phyloP scores from a whole-genome alignment of 345 rosid species.

The Cardamine occulta region DNA sequence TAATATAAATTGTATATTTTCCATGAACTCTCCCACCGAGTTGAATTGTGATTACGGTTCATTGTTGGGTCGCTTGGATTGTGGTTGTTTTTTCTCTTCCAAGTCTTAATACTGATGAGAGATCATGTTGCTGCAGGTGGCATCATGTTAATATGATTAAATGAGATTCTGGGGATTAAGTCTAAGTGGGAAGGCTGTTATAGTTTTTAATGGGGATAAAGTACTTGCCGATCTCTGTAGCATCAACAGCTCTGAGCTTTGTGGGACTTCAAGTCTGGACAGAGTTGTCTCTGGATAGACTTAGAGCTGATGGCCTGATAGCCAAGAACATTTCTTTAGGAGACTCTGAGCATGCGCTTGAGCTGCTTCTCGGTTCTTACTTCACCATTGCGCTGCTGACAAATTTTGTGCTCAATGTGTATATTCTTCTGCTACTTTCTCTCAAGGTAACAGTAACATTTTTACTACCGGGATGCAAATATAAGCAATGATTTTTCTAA shows the following conservation, averaged over 20 bases:
- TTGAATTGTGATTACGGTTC: constrained; percentile 8
- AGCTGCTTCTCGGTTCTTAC: constrained; percentile 69
- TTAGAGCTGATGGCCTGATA: constrained; percentile 59
- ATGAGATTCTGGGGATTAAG: constrained; percentile 50
- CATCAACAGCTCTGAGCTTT: constrained; percentile 73
- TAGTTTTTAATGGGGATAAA: constrained; percentile 65
- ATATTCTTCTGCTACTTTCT: constrained; percentile 74
- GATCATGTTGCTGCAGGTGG: constrained; percentile 32
- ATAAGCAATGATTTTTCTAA: neutral
- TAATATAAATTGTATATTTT: neutral
- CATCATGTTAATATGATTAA: constrained; percentile 47
- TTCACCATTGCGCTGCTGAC: constrained; percentile 63
- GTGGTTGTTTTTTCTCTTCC: neutral
- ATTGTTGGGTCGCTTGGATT: constrained; percentile 7
- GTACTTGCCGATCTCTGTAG: constrained; percentile 64
- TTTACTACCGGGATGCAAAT: constrained; percentile 5
- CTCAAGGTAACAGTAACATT: constrained; percentile 65
- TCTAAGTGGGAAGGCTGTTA: constrained; percentile 45
- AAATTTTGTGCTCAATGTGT: constrained; percentile 76
- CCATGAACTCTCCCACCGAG: neutral
- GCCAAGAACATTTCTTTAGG: constrained; percentile 53
- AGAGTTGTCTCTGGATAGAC: constrained; percentile 60
- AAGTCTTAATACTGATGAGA: constrained; percentile 10
- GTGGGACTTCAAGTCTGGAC: constrained; percentile 78
- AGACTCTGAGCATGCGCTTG: constrained; percentile 59